Percentiles rank a stretch among this genome's conserved stretches.
Evolutionary conservation across 345 rosid species (phyloP).

Genomic region (Durio zibethinus): DNA sequence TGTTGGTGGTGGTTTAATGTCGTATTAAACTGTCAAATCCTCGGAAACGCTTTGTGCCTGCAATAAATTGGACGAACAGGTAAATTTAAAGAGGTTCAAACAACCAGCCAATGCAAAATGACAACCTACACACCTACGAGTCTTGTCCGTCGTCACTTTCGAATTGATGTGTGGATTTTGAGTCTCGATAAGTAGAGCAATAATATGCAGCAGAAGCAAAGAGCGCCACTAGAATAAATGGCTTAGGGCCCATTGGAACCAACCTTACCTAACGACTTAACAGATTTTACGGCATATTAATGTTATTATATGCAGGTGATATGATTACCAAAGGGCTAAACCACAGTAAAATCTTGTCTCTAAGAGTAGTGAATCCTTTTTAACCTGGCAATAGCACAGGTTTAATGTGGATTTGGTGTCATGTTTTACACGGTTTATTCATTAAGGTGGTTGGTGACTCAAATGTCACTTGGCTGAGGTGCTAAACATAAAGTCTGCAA

Average conservation of each 20-base stretch:
- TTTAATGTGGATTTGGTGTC: neutral
- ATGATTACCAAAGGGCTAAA: neutral
- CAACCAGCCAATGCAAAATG: neutral
- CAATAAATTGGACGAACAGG: neutral
- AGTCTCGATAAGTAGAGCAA: neutral
- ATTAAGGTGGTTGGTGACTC: neutral
- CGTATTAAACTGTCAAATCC: neutral
- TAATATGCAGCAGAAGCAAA: neutral
- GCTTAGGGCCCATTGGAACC: constrained; percentile 18
- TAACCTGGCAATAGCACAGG: neutral
- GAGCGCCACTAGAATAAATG: constrained; percentile 15
- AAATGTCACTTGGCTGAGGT: neutral
- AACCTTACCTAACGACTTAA: constrained; percentile 2
- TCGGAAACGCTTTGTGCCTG: neutral
- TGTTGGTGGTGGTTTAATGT: neutral
- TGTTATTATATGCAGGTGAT: neutral
- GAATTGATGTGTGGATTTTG: neutral
- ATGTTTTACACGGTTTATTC: neutral
- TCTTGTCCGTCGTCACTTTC: neutral
- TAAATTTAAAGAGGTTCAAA: neutral
- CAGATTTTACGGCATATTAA: neutral
- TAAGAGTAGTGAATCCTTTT: neutral
- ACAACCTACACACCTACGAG: neutral
- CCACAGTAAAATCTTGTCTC: neutral
- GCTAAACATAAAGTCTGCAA: neutral